Percentiles rank a stretch among this genome's conserved stretches.
These are phyloP conservation scores for Daldinia concentrica DNA, from an alignment of 495 filamentous ascomycete genomes.

Conservation along the genomic window DNA sequence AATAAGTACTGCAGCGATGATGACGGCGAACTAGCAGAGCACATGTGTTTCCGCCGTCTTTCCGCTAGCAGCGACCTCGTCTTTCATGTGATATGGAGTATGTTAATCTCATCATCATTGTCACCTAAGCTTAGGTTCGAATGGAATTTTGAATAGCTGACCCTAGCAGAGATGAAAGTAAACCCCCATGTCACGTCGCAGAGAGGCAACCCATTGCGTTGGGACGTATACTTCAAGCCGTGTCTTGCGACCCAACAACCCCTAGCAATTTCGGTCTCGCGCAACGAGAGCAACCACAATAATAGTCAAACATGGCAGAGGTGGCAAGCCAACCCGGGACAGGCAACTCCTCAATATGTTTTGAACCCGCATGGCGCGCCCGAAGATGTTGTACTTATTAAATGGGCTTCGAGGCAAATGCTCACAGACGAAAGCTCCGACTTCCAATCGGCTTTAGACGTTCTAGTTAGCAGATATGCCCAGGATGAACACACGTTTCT, in stretches of 20 bases:
- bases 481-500: constrained; percentile 31
- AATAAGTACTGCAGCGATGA: constrained; percentile 41
- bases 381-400: constrained; percentile 29
- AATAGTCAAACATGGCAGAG: constrained; percentile 16
- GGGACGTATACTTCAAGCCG: constrained; percentile 31
- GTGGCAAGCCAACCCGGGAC: constrained; percentile 15
- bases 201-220: constrained; percentile 14
- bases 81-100: constrained; percentile 42
- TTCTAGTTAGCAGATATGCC: constrained; percentile 35
- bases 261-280: constrained; percentile 25
- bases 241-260: constrained; percentile 10
- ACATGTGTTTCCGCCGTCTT: constrained; percentile 44
- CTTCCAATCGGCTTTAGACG: constrained; percentile 44
- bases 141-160: constrained; percentile 20
- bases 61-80: constrained; percentile 36
- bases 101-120: constrained; percentile 18
- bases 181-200: constrained; percentile 15
- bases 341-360: constrained; percentile 19
- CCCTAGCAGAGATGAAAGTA: constrained; percentile 17
- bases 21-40: constrained; percentile 41
- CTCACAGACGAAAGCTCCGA: constrained; percentile 20
- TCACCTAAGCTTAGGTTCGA: neutral
- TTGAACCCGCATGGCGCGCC: constrained; percentile 20
- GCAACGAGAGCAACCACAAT: constrained; percentile 16
- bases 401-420: constrained; percentile 46